Percentiles rank a stretch among this genome's conserved stretches.
phyloP scores from a whole-genome alignment of 2,329 filamentous ascomycete genomes.

The Aureobasidium melanogenum region DNA sequence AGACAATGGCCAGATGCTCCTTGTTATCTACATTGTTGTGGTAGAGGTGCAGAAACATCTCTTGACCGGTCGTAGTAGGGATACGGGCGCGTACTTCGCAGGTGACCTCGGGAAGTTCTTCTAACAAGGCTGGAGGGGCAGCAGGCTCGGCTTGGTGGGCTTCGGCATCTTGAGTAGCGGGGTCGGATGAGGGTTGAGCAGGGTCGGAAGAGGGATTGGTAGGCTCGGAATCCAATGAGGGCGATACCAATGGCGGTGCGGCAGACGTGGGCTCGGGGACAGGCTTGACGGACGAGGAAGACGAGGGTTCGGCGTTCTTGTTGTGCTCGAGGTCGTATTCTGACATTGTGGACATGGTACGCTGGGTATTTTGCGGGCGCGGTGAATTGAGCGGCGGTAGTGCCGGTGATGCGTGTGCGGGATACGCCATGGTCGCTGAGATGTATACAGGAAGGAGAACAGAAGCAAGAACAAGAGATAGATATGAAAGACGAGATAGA shows the following conservation, averaged over 20 bases:
- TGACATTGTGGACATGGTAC: slow-evolving; percentile 27
- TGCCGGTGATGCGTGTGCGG: slow-evolving; percentile 34
- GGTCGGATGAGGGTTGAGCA: slow-evolving; percentile 24
- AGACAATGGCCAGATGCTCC: slow-evolving; percentile 94
- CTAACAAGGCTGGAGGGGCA: slow-evolving; percentile 61
- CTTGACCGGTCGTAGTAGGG: slow-evolving; percentile 79
- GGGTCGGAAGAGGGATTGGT: slow-evolving; percentile 24
- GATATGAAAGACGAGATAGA: not conserved
- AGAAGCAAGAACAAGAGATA: not conserved
- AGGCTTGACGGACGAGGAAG: slow-evolving; percentile 9
- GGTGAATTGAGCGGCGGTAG: slow-evolving; percentile 43
- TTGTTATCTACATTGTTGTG: slow-evolving; percentile 88
- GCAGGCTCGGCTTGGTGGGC: slow-evolving; percentile 23
- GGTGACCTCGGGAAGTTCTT: slow-evolving; percentile 72
- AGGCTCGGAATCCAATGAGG: slow-evolving; percentile 33
- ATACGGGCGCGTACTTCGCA: slow-evolving; percentile 93
- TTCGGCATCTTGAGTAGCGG: slow-evolving; percentile 8
- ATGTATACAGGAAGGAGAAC: not conserved
- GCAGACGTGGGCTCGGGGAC: slow-evolving; percentile 17
- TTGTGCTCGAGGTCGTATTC: slow-evolving; percentile 29
- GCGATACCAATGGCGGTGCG: slow-evolving; percentile 38
- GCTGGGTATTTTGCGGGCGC: slow-evolving; percentile 32
- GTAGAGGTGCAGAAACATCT: slow-evolving; percentile 97
- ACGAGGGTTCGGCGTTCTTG: slow-evolving; percentile 18
- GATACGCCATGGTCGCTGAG: slow-evolving; percentile 3